Percentiles rank a stretch among this genome's conserved stretches.
These are phyloP conservation scores for Dacryopinax spathularia DNA, from an alignment of 768 basidiomycete species.

Conservation along the genomic window DNA sequence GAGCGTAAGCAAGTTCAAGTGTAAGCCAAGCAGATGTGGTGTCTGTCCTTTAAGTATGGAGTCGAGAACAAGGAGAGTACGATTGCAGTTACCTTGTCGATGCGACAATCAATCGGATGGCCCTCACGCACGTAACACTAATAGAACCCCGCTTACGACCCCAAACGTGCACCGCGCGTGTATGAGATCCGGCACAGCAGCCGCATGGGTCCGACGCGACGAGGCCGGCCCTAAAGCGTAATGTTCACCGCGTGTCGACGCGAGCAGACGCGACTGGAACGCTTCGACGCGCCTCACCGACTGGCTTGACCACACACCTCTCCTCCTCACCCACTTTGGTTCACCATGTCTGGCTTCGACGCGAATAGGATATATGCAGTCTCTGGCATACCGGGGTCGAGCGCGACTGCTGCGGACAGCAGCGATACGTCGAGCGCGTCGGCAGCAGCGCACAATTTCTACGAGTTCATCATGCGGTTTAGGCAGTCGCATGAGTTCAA, in stretches of 20 bases:
- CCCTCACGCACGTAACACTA: background rate
- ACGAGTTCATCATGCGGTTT: constrained; percentile 74
- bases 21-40: background rate
- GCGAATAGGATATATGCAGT: constrained; percentile 68
- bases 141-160: background rate
- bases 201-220: too few species aligned
- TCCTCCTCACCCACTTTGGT: background rate
- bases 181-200: too few species aligned
- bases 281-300: background rate
- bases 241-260: background rate
- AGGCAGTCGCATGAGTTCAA: constrained; percentile 82
- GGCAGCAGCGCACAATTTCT: constrained; percentile 4
- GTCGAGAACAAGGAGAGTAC: background rate
- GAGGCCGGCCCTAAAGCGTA: background rate
- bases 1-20: background rate
- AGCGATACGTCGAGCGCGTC: constrained; percentile 60
- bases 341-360: constrained; percentile 75
- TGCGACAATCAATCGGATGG: background rate
- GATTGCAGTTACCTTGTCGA: background rate
- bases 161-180: too few species aligned
- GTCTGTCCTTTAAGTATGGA: background rate
- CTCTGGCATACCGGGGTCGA: constrained; percentile 51
- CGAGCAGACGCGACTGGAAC: too few species aligned
- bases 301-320: background rate
- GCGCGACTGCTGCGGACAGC: constrained; percentile 51